Evolutionary conservation across 306 rosid species (phyloP).

Genomic region (Vicia villosa): DNA sequence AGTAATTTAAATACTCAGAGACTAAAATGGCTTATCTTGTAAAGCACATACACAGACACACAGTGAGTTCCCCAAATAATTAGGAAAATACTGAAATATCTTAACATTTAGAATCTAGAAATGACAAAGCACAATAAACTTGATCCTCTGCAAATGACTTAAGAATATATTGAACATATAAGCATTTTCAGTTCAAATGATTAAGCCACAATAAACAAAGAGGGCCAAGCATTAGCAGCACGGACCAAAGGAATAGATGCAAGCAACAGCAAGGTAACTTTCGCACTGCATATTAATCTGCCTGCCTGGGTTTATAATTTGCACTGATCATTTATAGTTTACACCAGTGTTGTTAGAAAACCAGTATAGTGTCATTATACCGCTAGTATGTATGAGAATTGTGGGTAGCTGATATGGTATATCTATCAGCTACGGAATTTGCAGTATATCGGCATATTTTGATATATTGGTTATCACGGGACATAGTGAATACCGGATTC

Average conservation of each 20-base stretch:
- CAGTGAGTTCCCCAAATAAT: not conserved
- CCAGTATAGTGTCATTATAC: too few species aligned
- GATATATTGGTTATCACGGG: too few species aligned
- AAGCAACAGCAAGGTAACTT: not conserved
- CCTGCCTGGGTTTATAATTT: constrained; percentile 7
- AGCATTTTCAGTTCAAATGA: constrained; percentile 15
- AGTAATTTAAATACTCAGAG: not conserved
- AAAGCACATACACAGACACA: not conserved
- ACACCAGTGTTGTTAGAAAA: not conserved
- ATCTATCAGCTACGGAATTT: too few species aligned
- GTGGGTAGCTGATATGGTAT: too few species aligned
- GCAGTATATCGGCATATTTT: too few species aligned
- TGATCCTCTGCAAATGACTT: not conserved
- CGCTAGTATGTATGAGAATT: too few species aligned
- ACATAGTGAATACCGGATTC: too few species aligned
- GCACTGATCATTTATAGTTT: constrained; percentile 4
- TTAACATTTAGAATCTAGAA: not conserved
- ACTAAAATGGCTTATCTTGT: not conserved
- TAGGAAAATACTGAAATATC: not conserved
- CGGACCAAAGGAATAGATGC: constrained; percentile 1
- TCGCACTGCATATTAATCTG: constrained; percentile 1
- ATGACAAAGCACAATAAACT: constrained; percentile 4
- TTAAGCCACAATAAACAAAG: not conserved
- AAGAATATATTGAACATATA: not conserved
- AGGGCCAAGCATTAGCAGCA: constrained; percentile 2